Evolutionary conservation across 768 basidiomycete genomes (phyloP), one percentile per base, ranked within the genome.

Genomic region (Paxillus rubicundulus): DNA sequence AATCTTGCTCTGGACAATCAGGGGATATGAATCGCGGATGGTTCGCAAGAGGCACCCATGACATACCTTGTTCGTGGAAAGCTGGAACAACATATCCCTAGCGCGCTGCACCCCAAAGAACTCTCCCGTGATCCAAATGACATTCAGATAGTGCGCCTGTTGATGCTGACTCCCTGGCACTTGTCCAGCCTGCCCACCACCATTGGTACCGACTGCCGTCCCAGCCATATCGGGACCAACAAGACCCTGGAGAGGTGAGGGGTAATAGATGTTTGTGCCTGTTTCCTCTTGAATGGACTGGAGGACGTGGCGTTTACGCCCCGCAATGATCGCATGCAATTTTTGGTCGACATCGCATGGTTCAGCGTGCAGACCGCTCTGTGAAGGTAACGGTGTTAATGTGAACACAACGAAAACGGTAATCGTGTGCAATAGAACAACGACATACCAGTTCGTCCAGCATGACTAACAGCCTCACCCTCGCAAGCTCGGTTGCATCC

Each of bases 271-370:
- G 64, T 98, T 98, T 48, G 96, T 98, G 0, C 87, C 95, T 0
- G 96, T 98, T 70, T 98, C 94, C 71, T 98, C 93, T 66, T 96
- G 92, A 45, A 99, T 96, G 8, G 87, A 78, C 69, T 98, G 96
- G 33, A 99, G 75, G 30, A 87, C 80, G 53, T 78, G 77, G 43
- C 95, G 87, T 70, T 96, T 96, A 53, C 92, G 84, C 36, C 91
- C 92, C 17, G 92, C 90, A 55, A 97, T 80, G 67, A 97, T 92
- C 37, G 86, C 82, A 68, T 97, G 95, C 2, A 98, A 73, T 65
- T 96, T 95, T 70, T 91, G 89, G 68, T 98, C 96, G 59, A 99
- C 90, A 70, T 98, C 95, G 71, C 89, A 89, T 28, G 82, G 71
- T 67, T 98, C 96, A 9, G 92, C 82, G 64, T 97, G 92, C 9